Evolutionary conservation across 441 rosid species (phyloP).

Genomic region (Aquilaria agallochum): DNA sequence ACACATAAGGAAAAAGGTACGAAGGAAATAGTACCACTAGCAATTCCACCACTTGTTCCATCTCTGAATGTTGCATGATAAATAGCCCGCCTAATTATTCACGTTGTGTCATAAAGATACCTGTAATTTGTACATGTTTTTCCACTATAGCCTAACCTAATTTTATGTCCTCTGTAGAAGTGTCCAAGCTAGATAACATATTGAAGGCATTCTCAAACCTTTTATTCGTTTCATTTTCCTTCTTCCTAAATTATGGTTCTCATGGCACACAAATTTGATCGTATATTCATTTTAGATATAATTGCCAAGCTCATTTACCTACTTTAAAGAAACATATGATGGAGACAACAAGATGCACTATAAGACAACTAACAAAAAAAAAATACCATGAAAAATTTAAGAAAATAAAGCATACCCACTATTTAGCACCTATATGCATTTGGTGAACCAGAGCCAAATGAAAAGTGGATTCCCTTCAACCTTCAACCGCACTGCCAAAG

Average conservation of each 20-base stretch:
- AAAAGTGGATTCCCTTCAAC: slow-evolving; percentile 81
- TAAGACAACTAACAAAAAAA: too few relatives aligned
- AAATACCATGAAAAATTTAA: slow-evolving; percentile 1
- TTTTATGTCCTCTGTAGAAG: too few relatives aligned
- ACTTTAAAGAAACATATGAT: too few relatives aligned
- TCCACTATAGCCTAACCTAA: too few relatives aligned
- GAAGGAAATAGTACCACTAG: slow-evolving; percentile 59
- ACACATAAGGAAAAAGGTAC: neutral
- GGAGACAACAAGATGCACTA: too few relatives aligned
- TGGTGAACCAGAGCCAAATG: slow-evolving; percentile 96
- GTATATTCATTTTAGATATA: too few relatives aligned
- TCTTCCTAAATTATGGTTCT: too few relatives aligned
- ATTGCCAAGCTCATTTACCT: too few relatives aligned
- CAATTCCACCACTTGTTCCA: slow-evolving; percentile 99
- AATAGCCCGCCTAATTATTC: slow-evolving; percentile 88
- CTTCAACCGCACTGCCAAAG: slow-evolving; percentile 95
- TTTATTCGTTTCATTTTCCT: too few relatives aligned
- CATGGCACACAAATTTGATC: too few relatives aligned
- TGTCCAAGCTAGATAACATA: too few relatives aligned
- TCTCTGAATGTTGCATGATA: slow-evolving; percentile 99
- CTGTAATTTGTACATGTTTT: slow-evolving; percentile 19
- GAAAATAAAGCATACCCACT: slow-evolving; percentile 60
- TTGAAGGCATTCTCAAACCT: too few relatives aligned
- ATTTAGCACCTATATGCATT: slow-evolving; percentile 95
- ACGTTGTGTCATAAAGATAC: slow-evolving; percentile 76